A percentile compares a stretch with the other conserved stretches of the same genome.
These are phyloP conservation scores for Fusarium mangiferae DNA, from an alignment of 2,329 filamentous ascomycete species.

Conservation along the genomic window DNA sequence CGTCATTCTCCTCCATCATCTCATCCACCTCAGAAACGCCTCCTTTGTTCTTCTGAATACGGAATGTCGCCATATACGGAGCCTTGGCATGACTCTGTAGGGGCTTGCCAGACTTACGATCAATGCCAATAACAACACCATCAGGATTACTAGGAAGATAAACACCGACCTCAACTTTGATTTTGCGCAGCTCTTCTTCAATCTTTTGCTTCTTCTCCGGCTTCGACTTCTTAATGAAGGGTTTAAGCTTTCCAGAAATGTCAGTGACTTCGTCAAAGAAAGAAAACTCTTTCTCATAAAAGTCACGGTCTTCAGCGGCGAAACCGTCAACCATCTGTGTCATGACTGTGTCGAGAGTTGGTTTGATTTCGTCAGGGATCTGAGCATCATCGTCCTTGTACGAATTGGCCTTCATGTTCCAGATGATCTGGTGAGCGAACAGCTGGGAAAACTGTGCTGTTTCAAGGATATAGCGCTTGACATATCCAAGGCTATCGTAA, in stretches of 20 bases:
- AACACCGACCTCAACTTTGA: conserved; percentile 95
- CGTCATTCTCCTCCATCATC: conserved; percentile 59
- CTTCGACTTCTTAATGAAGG: conserved; percentile 90
- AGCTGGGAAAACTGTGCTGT: conserved; percentile 97
- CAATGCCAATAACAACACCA: conserved; percentile 96
- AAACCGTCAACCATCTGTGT: conserved; percentile 85
- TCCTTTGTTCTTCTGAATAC: conserved; percentile 83
- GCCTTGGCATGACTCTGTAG: conserved; percentile 98
- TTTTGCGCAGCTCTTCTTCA: conserved; percentile 96
- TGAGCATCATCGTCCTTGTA: conserved; percentile 96
- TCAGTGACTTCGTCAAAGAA: conserved; percentile 98
- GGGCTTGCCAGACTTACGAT: conserved; percentile 96
- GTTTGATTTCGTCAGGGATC: conserved; percentile 91
- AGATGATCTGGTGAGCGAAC: conserved; percentile 99
- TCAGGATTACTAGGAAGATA: conserved; percentile 98
- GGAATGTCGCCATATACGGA: conserved; percentile 98
- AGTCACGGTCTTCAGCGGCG: conserved; percentile 78
- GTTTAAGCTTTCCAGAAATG: conserved; percentile 95
- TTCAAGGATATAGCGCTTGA: conserved; percentile 95
- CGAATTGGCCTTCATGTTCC: conserved; percentile 99
- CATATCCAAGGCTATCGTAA: conserved; percentile 93
- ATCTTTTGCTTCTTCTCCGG: conserved; percentile 99
- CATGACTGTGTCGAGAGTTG: conserved; percentile 91
- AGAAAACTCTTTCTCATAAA: conserved; percentile 94
- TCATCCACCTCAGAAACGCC: conserved; percentile 64